These are phyloP conservation scores for Tolypocladium paradoxum DNA, from an alignment of 2,329 filamentous ascomycete species.

Conservation along the genomic window DNA sequence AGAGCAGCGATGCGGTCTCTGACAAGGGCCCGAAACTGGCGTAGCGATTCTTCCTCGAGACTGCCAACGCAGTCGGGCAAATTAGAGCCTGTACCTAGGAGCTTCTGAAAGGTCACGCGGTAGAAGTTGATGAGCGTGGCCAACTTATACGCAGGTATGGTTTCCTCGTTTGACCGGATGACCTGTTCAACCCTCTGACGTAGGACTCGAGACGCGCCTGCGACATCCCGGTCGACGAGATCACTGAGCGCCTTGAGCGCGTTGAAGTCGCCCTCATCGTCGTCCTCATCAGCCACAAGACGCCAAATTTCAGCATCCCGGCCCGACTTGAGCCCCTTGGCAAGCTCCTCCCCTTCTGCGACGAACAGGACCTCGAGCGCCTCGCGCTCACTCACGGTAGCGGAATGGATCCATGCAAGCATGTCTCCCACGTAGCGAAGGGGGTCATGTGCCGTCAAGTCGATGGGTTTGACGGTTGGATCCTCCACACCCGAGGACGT, in stretches of 20 bases:
- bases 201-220: constrained; percentile 72
- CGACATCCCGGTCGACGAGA: constrained; percentile 76
- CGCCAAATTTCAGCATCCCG: constrained; percentile 79
- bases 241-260: constrained; percentile 72
- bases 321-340: constrained; percentile 68
- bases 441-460: constrained; percentile 84
- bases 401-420: constrained; percentile 93
- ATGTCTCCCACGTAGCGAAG: constrained; percentile 92
- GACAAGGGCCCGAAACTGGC: constrained; percentile 73
- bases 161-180: constrained; percentile 85
- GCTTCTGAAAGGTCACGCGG: constrained; percentile 67
- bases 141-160: constrained; percentile 78
- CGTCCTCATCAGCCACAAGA: constrained; percentile 47
- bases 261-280: constrained; percentile 55
- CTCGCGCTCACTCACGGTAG: constrained; percentile 86
- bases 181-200: constrained; percentile 84
- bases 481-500: constrained; percentile 47
- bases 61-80: constrained; percentile 58
- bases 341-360: constrained; percentile 79
- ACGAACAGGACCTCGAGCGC: constrained; percentile 87
- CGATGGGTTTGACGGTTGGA: constrained; percentile 71
- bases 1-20: constrained; percentile 68
- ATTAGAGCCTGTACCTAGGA: constrained; percentile 59
- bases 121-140: constrained; percentile 88
- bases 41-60: constrained; percentile 66